phyloP scores from a whole-genome alignment of 768 basidiomycete genomes.

The Filobasidium wieringae region DNA sequence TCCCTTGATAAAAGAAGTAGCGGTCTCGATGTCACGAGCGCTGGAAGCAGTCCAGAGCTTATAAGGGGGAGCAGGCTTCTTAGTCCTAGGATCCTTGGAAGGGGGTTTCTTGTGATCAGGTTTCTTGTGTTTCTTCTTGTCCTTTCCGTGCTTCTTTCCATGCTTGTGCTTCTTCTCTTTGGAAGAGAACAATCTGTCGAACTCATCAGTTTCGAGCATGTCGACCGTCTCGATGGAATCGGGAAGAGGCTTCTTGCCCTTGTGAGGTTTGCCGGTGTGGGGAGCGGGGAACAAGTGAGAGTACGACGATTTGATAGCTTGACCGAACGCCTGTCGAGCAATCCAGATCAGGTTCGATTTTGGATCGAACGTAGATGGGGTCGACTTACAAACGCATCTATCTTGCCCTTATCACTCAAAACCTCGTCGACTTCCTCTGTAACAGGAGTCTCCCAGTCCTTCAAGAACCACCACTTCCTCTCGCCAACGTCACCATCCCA shows the following conservation, averaged over 20 bases:
- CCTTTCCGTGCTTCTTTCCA: conserved; percentile 5
- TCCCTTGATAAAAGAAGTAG: conserved; percentile 38
- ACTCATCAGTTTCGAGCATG: background rate
- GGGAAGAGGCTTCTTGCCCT: conserved; percentile 12
- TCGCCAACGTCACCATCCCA: conserved; percentile 5
- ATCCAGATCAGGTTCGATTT: background rate
- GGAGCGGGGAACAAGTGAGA: conserved; percentile 17
- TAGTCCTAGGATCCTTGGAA: conserved; percentile 10
- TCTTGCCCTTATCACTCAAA: conserved; percentile 33
- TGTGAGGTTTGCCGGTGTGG: conserved; percentile 9
- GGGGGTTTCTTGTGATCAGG: background rate
- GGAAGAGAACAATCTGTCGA: background rate
- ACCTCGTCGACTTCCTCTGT: conserved; percentile 37
- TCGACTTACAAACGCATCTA: conserved; percentile 34
- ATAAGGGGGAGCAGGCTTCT: conserved; percentile 9
- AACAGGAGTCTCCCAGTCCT: conserved; percentile 34
- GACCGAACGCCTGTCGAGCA: conserved; percentile 6
- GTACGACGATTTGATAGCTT: conserved; percentile 16
- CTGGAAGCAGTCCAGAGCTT: conserved; percentile 39
- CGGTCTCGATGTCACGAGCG: conserved; percentile 36
- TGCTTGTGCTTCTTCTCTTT: conserved; percentile 1
- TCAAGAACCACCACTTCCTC: conserved; percentile 33
- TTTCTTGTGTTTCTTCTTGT: background rate
- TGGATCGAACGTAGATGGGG: background rate
- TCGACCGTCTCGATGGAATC: background rate